Percentiles rank a stretch among this genome's conserved stretches.
These are phyloP conservation scores for Kwoniella europaea DNA, from an alignment of 768 basidiomycete genomes.

Conservation along the genomic window DNA sequence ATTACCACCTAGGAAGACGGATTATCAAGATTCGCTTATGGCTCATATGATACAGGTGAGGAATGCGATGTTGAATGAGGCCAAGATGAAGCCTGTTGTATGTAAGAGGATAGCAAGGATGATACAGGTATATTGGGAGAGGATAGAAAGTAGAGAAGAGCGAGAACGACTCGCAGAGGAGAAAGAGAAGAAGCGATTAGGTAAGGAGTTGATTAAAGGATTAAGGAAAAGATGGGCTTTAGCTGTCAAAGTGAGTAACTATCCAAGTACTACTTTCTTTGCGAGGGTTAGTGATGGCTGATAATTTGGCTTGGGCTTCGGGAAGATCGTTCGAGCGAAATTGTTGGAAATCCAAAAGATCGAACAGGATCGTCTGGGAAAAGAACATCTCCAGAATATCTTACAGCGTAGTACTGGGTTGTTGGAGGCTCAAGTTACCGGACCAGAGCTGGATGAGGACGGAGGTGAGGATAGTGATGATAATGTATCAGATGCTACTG, in stretches of 20 bases:
- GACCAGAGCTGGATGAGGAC: slow-evolving; percentile 25
- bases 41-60: slow-evolving; percentile 55
- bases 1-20: slow-evolving; percentile 34
- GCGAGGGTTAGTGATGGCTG: background rate
- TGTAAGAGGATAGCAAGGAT: slow-evolving; percentile 68
- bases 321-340: slow-evolving; percentile 45
- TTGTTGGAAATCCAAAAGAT: slow-evolving; percentile 68
- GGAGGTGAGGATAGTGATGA: slow-evolving; percentile 56
- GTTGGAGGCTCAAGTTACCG: slow-evolving; percentile 70
- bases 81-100: slow-evolving; percentile 56
- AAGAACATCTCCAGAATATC: slow-evolving; percentile 86
- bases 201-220: slow-evolving; percentile 72
- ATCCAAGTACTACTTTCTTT: background rate
- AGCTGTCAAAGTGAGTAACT: slow-evolving; percentile 64
- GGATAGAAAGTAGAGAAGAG: slow-evolving; percentile 68
- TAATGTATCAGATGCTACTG: slow-evolving; percentile 17
- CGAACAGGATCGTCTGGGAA: slow-evolving; percentile 78
- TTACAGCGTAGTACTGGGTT: slow-evolving; percentile 86
- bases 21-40: slow-evolving; percentile 58
- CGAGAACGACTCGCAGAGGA: slow-evolving; percentile 69
- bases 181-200: slow-evolving; percentile 68
- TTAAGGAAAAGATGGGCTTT: slow-evolving; percentile 84
- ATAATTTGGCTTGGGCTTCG: background rate
- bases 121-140: slow-evolving; percentile 77
- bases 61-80: slow-evolving; percentile 57